Percentiles rank a stretch among this genome's conserved stretches.
Evolutionary conservation across 495 filamentous ascomycete species (phyloP).

Genomic region (Neurospora sp.): DNA sequence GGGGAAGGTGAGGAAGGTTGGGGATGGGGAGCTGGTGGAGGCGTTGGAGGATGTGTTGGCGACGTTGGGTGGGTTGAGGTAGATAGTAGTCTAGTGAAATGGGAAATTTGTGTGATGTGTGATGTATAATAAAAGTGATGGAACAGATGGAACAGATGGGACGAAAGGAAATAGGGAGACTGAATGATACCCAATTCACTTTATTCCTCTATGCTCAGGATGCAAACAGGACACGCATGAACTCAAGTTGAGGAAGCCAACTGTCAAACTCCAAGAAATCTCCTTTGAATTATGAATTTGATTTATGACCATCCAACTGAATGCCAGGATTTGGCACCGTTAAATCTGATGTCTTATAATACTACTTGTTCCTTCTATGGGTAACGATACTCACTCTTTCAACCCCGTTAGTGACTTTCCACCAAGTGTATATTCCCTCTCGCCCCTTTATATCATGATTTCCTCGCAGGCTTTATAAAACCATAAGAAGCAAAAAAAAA

Average conservation of each 20-base stretch:
- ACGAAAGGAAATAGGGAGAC: not conserved
- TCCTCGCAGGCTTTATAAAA: not conserved
- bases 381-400: not conserved
- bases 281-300: not conserved
- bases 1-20: constrained; percentile 4
- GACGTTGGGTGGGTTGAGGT: constrained; percentile 12
- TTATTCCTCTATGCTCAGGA: not conserved
- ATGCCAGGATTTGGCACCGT: not conserved
- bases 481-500: too few species aligned
- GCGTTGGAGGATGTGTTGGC: constrained; percentile 17
- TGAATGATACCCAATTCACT: not conserved
- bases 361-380: not conserved
- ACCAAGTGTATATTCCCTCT: not conserved
- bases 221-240: not conserved
- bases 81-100: not conserved
- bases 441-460: not conserved
- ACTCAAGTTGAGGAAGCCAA: too few species aligned
- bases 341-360: not conserved
- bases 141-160: not conserved
- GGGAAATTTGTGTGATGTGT: not conserved
- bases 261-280: not conserved
- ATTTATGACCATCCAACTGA: not conserved
- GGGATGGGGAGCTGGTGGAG: constrained; percentile 7
- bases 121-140: not conserved
- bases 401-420: too few species aligned